A percentile compares a stretch with the other conserved stretches of the same genome.
phyloP scores from a whole-genome alignment of 495 filamentous ascomycete species.

The Aspergillus funiculosus region DNA sequence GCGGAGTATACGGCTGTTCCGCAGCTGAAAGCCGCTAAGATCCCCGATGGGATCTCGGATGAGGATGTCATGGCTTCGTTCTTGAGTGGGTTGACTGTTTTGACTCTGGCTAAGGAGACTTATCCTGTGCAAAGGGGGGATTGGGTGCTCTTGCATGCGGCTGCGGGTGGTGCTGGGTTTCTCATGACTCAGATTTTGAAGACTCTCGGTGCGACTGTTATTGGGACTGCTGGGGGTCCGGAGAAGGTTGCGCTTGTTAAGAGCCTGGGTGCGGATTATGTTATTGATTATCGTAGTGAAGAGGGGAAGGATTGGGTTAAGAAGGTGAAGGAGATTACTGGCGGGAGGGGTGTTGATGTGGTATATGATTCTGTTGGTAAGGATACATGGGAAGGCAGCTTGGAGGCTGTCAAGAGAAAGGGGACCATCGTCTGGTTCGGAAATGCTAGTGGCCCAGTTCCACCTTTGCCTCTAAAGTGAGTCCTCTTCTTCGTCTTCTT shows the following conservation, averaged over 20 bases:
- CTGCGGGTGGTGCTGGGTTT: slow-evolving; percentile 81
- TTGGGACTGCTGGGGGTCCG: slow-evolving; percentile 71
- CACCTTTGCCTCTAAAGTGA: slow-evolving; percentile 63
- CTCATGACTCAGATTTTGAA: slow-evolving; percentile 72
- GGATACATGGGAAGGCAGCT: slow-evolving; percentile 75
- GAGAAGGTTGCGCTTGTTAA: slow-evolving; percentile 70
- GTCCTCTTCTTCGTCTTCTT: slow-evolving; percentile 10
- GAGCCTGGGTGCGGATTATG: slow-evolving; percentile 61
- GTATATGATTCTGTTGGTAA: slow-evolving; percentile 90
- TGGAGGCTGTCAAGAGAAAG: slow-evolving; percentile 74
- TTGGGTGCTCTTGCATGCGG: slow-evolving; percentile 84
- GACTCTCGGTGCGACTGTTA: slow-evolving; percentile 67
- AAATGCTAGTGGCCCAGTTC: slow-evolving; percentile 79
- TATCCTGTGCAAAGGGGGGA: slow-evolving; percentile 69
- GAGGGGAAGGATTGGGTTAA: slow-evolving; percentile 59
- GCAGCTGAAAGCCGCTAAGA: slow-evolving; percentile 49
- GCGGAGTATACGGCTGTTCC: slow-evolving; percentile 69
- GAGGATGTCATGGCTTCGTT: slow-evolving; percentile 62
- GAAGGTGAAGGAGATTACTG: slow-evolving; percentile 64
- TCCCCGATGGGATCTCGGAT: slow-evolving; percentile 59
- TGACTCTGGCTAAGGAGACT: slow-evolving; percentile 74
- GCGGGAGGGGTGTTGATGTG: slow-evolving; percentile 63
- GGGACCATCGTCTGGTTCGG: slow-evolving; percentile 83
- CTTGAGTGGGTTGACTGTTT: slow-evolving; percentile 81
- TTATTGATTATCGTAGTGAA: slow-evolving; percentile 66